A percentile compares a stretch with the other conserved stretches of the same genome.
Conservation (phyloP, 768 basidiomycete species). For the Boletus bicolor region DNA sequence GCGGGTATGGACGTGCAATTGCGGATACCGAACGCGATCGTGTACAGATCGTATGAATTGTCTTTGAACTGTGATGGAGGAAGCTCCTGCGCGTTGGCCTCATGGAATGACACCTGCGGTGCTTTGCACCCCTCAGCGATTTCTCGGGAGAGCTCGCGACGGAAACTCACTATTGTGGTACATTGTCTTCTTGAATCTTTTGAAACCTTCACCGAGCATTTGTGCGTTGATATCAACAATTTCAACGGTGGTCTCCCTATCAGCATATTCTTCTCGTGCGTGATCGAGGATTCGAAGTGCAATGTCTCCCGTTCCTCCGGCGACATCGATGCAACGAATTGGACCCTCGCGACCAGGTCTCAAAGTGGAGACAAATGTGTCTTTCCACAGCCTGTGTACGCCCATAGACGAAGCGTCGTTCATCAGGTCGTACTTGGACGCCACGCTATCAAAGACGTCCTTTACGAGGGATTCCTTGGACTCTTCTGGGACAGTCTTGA, state of each 20-base stretch:
- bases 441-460: constrained; percentile 92
- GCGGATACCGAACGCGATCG: constrained; percentile 96
- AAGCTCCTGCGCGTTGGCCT: constrained; percentile 88
- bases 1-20: constrained; percentile 93
- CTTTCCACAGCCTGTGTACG: constrained; percentile 96
- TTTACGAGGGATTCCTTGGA: constrained; percentile 89
- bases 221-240: constrained; percentile 93
- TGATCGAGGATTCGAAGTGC: constrained; percentile 90
- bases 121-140: constrained; percentile 44
- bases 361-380: constrained; percentile 73
- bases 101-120: constrained; percentile 88
- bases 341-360: constrained; percentile 75
- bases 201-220: constrained; percentile 91
- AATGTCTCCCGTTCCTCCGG: constrained; percentile 97
- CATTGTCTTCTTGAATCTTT: constrained; percentile 93
- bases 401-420: constrained; percentile 99
- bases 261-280: constrained; percentile 83
- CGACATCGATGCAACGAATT: constrained; percentile 87
- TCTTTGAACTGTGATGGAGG: constrained; percentile 64
- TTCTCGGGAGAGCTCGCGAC: neutral
- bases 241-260: constrained; percentile 85
- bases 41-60: constrained; percentile 92
- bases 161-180: constrained; percentile 84
- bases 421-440: constrained; percentile 95
- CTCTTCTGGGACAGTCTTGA: constrained; percentile 82